phyloP scores from a whole-genome alignment of 2,329 filamentous ascomycete genomes.

The Aspergillus sp. region DNA sequence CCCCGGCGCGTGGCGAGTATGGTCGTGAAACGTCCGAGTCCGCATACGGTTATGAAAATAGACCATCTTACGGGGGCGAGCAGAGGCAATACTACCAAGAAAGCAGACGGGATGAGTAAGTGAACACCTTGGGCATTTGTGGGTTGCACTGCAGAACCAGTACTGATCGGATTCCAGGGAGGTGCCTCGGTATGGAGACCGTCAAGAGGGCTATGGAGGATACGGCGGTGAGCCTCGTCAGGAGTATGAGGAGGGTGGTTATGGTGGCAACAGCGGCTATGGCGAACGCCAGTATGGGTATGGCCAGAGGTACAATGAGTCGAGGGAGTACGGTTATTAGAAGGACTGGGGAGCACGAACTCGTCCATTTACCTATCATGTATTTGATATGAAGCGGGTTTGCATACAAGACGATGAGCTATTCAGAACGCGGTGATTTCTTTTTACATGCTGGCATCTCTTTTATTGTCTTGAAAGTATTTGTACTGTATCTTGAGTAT shows the following conservation, averaged over 20 bases:
- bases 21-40: conserved; percentile 8
- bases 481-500: not conserved
- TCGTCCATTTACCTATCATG: no score
- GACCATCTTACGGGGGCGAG: conserved; percentile 12
- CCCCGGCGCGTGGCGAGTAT: conserved; percentile 5
- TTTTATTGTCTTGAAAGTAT: not conserved
- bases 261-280: conserved; percentile 20
- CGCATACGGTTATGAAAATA: conserved; percentile 18
- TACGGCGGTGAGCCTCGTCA: conserved; percentile 9
- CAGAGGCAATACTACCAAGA: conserved; percentile 12
- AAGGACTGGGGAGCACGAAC: no score
- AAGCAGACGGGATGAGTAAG: conserved; percentile 22
- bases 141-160: conserved; percentile 15
- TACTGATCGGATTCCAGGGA: not conserved
- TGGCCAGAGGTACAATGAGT: conserved; percentile 18
- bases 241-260: conserved; percentile 18
- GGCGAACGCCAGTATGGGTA: conserved; percentile 20
- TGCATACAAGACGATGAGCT: not conserved
- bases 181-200: conserved; percentile 10
- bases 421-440: conserved; percentile 15
- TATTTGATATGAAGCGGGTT: no score
- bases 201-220: conserved; percentile 15
- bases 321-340: conserved; percentile 22
- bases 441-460: not conserved
- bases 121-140: conserved; percentile 5